Base-by-base conservation (phyloP, 345 rosid species). In the Aquilaria malaccensis region DNA sequence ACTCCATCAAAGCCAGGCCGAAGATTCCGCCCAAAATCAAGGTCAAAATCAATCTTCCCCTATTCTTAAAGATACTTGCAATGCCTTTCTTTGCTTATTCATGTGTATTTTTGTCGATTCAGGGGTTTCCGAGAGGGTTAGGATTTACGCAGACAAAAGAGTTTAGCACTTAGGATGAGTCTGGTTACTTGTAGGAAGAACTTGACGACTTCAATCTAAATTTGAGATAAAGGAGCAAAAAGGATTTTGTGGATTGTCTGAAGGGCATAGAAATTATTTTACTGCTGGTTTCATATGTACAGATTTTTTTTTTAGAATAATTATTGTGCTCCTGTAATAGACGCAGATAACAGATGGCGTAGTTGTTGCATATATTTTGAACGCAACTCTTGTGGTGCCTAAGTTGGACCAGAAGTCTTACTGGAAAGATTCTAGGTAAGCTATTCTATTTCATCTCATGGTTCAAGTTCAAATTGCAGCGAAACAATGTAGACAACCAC, bases 331-430 rank as follows among this genome's bases (percentile, higher is more conserved):
- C 14, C 30, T 51, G 30, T 56, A 52, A 10, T 65, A 56, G 37
- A 45, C 59, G 75, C 86, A 92, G 98, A 89, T 93, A 69, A 84
- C 80, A 49, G 97, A 93, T 72, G 91, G 89, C 45, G 97, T 89
- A 7, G 92, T 83, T 74, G 98, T 82, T 31, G 98, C 97, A 49
- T 93, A 93, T 78, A 87, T 93, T 62, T 75, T 93, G 63, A 89
- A 94, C 77, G 96, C 96, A 13, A 87, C 90, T 71, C 97, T 94
- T 52, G 83, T 94, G 50, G 71, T 94, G 56, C 99, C 99, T 56
- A 86, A 79, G 72, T 77, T 94, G 61, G 99, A 89, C 76, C 86
- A 84, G 67, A 75, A 86, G 7, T 94, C 99, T 2, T 94, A 82
- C 71, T 94, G 97, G 99, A 86, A 84, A 74, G 99, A 94, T 77